Evolutionary conservation across 169 alveolate genomes (phyloP).

Genomic region (Babesia caballi): DNA sequence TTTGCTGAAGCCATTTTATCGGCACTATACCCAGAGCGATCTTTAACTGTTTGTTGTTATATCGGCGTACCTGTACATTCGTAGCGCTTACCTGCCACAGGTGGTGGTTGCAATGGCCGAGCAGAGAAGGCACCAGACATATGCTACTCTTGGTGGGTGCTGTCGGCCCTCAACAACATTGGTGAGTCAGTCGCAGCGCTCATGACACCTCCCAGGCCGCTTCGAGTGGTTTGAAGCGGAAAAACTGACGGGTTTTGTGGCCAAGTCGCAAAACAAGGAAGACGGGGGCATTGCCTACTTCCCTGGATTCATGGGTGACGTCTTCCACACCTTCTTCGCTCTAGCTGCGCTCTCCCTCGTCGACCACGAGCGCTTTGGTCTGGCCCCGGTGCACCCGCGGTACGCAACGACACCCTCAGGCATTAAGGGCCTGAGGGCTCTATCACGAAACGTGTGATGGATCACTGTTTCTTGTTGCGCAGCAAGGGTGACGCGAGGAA

Average conservation of each 20-base stretch:
- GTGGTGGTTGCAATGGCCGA: slow-evolving; percentile 96
- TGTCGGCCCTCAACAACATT: slow-evolving; percentile 83
- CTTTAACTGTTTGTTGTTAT: too few relatives aligned
- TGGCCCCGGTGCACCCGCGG: slow-evolving; percentile 60
- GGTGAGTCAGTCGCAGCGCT: slow-evolving; percentile 2
- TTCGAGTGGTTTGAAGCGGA: slow-evolving; percentile 84
- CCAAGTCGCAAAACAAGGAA: slow-evolving; percentile 82
- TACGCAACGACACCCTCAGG: slow-evolving; percentile 67
- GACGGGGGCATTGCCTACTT: slow-evolving; percentile 94
- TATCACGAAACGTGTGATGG: not conserved
- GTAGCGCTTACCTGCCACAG: not conserved
- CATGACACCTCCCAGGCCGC: slow-evolving; percentile 60
- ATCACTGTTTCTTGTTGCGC: slow-evolving; percentile 49
- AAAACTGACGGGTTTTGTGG: slow-evolving; percentile 82
- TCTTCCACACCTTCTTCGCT: slow-evolving; percentile 95
- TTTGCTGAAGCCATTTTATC: too few relatives aligned
- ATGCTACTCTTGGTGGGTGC: slow-evolving; percentile 97
- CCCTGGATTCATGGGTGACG: slow-evolving; percentile 93
- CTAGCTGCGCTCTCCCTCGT: slow-evolving; percentile 89
- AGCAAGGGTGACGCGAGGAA: slow-evolving; percentile 43
- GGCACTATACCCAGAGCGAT: too few relatives aligned
- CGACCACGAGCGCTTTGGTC: slow-evolving; percentile 32
- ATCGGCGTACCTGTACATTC: too few relatives aligned
- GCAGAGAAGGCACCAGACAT: slow-evolving; percentile 96
- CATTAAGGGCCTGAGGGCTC: slow-evolving; percentile 4